Conservation (phyloP, 2,329 filamentous ascomycete species). For the Fusarium sp. region DNA sequence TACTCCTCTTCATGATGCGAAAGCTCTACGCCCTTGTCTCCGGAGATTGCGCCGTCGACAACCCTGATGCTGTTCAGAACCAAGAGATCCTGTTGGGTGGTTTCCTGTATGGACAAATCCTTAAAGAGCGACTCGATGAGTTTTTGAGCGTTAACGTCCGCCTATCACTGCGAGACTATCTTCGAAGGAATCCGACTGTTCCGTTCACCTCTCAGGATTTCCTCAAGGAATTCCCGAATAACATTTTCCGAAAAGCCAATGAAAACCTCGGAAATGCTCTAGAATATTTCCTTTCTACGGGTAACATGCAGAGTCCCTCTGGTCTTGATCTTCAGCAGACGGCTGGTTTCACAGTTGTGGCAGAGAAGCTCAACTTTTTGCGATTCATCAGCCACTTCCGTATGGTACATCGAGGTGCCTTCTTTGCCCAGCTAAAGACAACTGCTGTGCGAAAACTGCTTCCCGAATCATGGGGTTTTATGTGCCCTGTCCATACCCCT, state of each 20-base stretch:
- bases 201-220: slow-evolving; percentile 86
- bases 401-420: slow-evolving; percentile 98
- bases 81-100: slow-evolving; percentile 95
- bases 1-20: slow-evolving; percentile 95
- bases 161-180: slow-evolving; percentile 69
- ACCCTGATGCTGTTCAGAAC: slow-evolving; percentile 96
- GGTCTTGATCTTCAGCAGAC: slow-evolving; percentile 95
- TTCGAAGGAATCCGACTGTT: slow-evolving; percentile 71
- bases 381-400: slow-evolving; percentile 99
- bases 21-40: slow-evolving; percentile 95
- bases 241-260: slow-evolving; percentile 85
- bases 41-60: slow-evolving; percentile 93
- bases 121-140: slow-evolving; percentile 96
- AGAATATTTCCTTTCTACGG: slow-evolving; percentile 97
- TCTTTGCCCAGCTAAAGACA: slow-evolving; percentile 98
- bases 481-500: slow-evolving; percentile 97
- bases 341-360: slow-evolving; percentile 95
- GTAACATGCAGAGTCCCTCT: slow-evolving; percentile 91
- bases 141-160: slow-evolving; percentile 76
- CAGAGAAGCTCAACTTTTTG: slow-evolving; percentile 98
- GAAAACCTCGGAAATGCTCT: slow-evolving; percentile 90
- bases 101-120: slow-evolving; percentile 93
- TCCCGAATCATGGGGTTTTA: slow-evolving; percentile 97
- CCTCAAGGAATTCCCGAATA: slow-evolving; percentile 82
- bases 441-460: slow-evolving; percentile 96